A percentile compares a stretch with the other conserved stretches of the same genome.
These are phyloP conservation scores for Fusarium sp. DNA, from an alignment of 2,329 filamentous ascomycete species.

Conservation along the genomic window DNA sequence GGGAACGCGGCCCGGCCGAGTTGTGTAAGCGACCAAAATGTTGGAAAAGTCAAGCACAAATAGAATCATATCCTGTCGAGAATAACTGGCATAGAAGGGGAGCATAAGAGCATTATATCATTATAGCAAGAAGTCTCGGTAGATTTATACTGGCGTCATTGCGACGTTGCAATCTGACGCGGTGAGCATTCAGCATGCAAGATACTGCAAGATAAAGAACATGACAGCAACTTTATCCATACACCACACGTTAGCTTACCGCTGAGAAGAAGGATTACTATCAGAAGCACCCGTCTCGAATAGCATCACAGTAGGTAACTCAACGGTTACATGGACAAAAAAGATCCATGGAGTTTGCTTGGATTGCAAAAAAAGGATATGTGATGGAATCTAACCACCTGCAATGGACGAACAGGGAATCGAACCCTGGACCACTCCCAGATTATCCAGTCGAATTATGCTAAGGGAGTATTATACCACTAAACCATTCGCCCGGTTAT, in stretches of 20 bases:
- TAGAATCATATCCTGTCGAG: not conserved
- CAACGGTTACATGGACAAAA: not conserved
- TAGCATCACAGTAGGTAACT: not conserved
- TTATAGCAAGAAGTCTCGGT: no score
- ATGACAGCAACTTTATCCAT: not conserved
- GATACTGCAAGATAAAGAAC: not conserved
- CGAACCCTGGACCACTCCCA: conserved; percentile 43
- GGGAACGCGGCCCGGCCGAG: conserved; percentile 15
- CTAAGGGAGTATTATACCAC: conserved; percentile 43
- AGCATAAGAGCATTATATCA: no score
- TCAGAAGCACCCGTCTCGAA: not conserved
- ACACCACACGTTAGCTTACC: conserved; percentile 4
- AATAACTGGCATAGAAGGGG: not conserved
- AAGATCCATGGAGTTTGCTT: not conserved
- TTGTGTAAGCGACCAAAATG: not conserved
- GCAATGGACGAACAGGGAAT: conserved; percentile 41
- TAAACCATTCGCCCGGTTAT: conserved; percentile 41
- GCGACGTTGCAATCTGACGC: not conserved
- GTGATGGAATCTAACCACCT: conserved; percentile 30
- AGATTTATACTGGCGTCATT: not conserved
- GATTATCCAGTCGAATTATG: conserved; percentile 35
- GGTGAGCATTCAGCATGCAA: not conserved
- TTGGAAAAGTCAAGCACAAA: not conserved
- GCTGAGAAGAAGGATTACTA: no score
- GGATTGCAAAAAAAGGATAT: not conserved